These are phyloP conservation scores for Endocladia muricata DNA, from an alignment of 31 red algal genomes.

Conservation along the genomic window DNA sequence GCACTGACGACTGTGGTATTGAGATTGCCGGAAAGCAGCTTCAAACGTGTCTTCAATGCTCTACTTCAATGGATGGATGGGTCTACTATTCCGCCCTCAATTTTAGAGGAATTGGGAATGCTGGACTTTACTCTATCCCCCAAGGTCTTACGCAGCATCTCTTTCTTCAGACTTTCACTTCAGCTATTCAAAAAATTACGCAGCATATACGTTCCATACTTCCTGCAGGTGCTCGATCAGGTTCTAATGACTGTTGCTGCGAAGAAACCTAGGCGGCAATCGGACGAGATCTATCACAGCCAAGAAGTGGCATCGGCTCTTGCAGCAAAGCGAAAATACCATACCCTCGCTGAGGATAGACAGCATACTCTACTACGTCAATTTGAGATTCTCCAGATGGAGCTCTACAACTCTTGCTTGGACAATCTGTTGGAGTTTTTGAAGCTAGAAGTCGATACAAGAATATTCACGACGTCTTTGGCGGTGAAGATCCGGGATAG, in stretches of 20 bases:
- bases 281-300: too few species aligned
- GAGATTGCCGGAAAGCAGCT: slow-evolving; percentile 47
- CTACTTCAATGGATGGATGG: slow-evolving; percentile 48
- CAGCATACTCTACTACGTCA: not conserved
- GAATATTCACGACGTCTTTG: slow-evolving; percentile 23
- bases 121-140: not conserved
- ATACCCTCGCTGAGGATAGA: slow-evolving; percentile 1
- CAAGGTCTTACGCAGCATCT: slow-evolving; percentile 32
- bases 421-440: slow-evolving; percentile 31
- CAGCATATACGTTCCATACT: slow-evolving; percentile 54
- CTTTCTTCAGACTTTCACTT: slow-evolving; percentile 31
- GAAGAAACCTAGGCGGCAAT: not conserved
- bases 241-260: slow-evolving; percentile 14
- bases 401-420: slow-evolving; percentile 10
- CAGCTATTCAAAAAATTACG: slow-evolving; percentile 21
- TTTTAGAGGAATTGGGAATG: not conserved
- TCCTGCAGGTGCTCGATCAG: slow-evolving; percentile 43
- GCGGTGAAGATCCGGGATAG: slow-evolving; percentile 51
- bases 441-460: slow-evolving; percentile 23
- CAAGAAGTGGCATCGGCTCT: not conserved
- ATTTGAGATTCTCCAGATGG: not conserved
- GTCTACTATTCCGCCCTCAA: not conserved
- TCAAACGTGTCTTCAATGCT: slow-evolving; percentile 48
- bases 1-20: slow-evolving; percentile 28
- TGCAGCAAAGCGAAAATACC: slow-evolving; percentile 27